Percentiles rank a stretch among this genome's conserved stretches.
Evolutionary conservation across 2,329 filamentous ascomycete species (phyloP).

Genomic region (Fusarium musae): DNA sequence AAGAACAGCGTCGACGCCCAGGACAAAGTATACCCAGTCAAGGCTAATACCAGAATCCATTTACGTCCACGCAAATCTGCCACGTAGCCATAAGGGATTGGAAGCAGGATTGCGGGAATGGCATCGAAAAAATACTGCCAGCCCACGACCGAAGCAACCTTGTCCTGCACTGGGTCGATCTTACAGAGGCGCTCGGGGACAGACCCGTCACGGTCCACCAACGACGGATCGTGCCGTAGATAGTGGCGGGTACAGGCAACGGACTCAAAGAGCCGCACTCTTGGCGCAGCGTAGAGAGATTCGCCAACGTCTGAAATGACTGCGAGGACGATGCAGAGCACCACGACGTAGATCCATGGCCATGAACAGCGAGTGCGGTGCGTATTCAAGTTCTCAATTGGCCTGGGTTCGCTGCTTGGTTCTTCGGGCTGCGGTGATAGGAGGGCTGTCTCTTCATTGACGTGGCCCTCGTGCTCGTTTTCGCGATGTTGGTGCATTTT

Average conservation of each 20-base stretch:
- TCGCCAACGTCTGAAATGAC: not conserved
- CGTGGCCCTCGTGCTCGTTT: not conserved
- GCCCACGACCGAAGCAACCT: slow-evolving; percentile 1
- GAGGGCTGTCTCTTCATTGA: not conserved
- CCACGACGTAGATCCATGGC: slow-evolving; percentile 1
- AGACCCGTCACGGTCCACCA: not conserved
- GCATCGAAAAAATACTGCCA: slow-evolving; percentile 12
- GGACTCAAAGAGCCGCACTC: slow-evolving; percentile 6
- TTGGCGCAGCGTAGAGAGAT: slow-evolving; percentile 5
- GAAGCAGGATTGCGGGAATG: not conserved
- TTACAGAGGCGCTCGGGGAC: not conserved
- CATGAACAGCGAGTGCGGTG: slow-evolving; percentile 5
- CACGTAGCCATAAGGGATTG: not conserved
- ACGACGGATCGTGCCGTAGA: slow-evolving; percentile 3
- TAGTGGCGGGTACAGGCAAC: slow-evolving; percentile 6
- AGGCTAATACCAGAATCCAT: not conserved
- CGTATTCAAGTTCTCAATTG: not conserved
- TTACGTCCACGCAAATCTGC: not conserved
- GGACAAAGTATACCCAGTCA: slow-evolving; percentile 1
- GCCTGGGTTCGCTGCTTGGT: not conserved
- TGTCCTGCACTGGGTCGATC: not conserved
- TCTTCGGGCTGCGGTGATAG: not conserved
- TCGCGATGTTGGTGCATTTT: not conserved
- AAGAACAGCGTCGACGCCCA: not conserved
- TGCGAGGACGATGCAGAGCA: not conserved